A percentile compares a stretch with the other conserved stretches of the same genome.
phyloP scores from a whole-genome alignment of 768 basidiomycete genomes.

The Amyloporia xantha region DNA sequence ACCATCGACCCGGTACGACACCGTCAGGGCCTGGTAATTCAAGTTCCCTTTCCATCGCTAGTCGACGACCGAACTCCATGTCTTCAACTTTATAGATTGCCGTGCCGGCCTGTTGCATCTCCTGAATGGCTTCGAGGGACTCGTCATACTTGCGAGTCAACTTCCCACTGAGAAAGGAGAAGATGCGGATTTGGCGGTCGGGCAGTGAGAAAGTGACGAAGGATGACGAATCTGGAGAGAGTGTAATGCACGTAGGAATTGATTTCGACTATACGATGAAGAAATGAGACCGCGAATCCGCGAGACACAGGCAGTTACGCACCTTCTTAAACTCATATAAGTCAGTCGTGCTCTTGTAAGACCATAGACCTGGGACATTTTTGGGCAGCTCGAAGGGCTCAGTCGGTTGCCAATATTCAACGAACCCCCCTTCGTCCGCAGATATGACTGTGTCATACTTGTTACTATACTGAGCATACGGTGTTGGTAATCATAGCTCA shows the following conservation, averaged over 20 bases:
- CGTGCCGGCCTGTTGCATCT: conserved; percentile 99
- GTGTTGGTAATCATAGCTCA: conserved; percentile 1
- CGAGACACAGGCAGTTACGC: conserved; percentile 5
- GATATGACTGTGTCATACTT: conserved; percentile 88
- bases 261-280: conserved; percentile 64
- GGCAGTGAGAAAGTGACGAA: conserved; percentile 93
- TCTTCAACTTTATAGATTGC: conserved; percentile 89
- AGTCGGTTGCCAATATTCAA: conserved; percentile 92
- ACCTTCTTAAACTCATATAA: conserved; percentile 99
- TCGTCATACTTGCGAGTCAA: conserved; percentile 93
- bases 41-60: conserved; percentile 87
- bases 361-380: conserved; percentile 75
- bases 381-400: conserved; percentile 87
- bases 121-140: conserved; percentile 84
- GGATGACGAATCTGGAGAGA: conserved; percentile 83
- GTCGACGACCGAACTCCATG: conserved; percentile 98
- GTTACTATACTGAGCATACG: conserved; percentile 68
- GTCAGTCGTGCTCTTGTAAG: conserved; percentile 86
- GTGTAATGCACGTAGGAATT: conserved; percentile 83
- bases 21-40: conserved; percentile 78
- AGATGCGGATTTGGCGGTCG: conserved; percentile 90
- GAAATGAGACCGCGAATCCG: conserved; percentile 1
- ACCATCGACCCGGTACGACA: conserved; percentile 67
- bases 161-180: conserved; percentile 87
- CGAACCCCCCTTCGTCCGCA: conserved; percentile 88